Base-by-base conservation (phyloP, 371 early-diverging fungal genomes). In the Sporodiniella umbellata region DNA sequence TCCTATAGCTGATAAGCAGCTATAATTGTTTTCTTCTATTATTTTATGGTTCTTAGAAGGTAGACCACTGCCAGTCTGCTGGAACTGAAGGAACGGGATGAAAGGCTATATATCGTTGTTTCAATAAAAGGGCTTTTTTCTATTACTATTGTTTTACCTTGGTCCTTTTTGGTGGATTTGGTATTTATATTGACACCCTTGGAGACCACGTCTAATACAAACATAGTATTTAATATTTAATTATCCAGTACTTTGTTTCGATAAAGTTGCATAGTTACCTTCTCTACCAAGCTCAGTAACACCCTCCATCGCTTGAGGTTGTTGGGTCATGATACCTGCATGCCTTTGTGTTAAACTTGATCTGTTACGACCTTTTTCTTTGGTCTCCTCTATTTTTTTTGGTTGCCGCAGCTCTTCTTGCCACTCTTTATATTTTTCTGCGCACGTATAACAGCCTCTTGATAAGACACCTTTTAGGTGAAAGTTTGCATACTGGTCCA, bases 1-100 rank as follows among this genome's bases (percentile, higher is more conserved):
- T 62, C 98, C 98, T 8, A 75, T 96, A 28, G 96, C 97, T 3
- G 92, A 94, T 38, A 75, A 75, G 37, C 45, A 48, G 38, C 17
- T 31, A 40, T 48, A 48, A 33, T 51, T n/a, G n/a, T n/a, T 18
- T 11, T 6, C 24, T 23, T 26, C 21, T 39, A 18, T 7, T 25
- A 26, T 39, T 10, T 8, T 1, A 17, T 28, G 10, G n/a, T 12
- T 25, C 19, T 26, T 56, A 64, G 42, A 64, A 64, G 4, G 64
- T 64, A 10, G 64, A 64, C 64, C 64, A 64, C 40, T 64, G 64
- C 64, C 64, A 64, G 43, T 64, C 60, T 46, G 56, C 60, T 39
- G 64, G 64, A 25, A 64, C 60, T 7, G 64, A 64, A 18, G 60
- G 56, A 38, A 56, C 53, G 18, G 60, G 60, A 43, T 59, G 46